phyloP scores from a whole-genome alignment of 1,139 yeast genomes.

The Candida glucosophila region DNA sequence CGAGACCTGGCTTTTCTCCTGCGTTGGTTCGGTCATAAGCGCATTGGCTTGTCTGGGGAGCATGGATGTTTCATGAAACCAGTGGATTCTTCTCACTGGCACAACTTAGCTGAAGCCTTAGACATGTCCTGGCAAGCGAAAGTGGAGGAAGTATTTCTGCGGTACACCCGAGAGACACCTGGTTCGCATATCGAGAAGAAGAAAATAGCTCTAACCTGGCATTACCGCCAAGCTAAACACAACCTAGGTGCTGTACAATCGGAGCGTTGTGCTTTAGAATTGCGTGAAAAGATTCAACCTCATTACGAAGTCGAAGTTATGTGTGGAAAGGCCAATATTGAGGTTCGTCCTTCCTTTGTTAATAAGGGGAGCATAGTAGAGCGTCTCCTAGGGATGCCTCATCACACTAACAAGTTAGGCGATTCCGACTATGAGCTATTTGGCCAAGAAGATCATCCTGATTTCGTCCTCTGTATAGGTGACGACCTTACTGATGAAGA shows the following conservation, averaged over 20 bases:
- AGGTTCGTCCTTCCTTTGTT: slow-evolving; percentile 87
- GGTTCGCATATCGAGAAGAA: slow-evolving; percentile 83
- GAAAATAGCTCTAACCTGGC: slow-evolving; percentile 96
- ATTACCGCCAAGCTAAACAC: slow-evolving; percentile 90
- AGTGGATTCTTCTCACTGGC: slow-evolving; percentile 59
- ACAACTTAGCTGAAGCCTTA: slow-evolving; percentile 67
- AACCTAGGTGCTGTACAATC: slow-evolving; percentile 88
- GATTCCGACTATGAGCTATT: slow-evolving; percentile 26
- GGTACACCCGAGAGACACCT: slow-evolving; percentile 81
- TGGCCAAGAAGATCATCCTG: slow-evolving; percentile 45
- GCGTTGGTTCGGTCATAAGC: slow-evolving; percentile 72
- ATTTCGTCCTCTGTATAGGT: slow-evolving; percentile 82
- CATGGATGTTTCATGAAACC: slow-evolving; percentile 93
- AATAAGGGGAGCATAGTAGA: slow-evolving; percentile 96
- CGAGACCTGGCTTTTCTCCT: slow-evolving; percentile 88
- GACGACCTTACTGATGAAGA: slow-evolving; percentile 98
- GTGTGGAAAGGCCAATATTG: slow-evolving; percentile 88
- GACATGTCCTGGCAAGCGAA: slow-evolving; percentile 93
- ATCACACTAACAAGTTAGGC: slow-evolving; percentile 18
- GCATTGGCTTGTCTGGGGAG: slow-evolving; percentile 85
- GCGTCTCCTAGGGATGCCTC: slow-evolving; percentile 57
- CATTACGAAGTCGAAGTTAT: slow-evolving; percentile 89
- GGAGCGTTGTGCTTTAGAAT: slow-evolving; percentile 55
- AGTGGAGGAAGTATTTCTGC: slow-evolving; percentile 64
- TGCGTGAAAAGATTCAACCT: slow-evolving; percentile 50